Percentiles rank a stretch among this genome's conserved stretches.
Evolutionary conservation across 176 grass and related monocot genomes (phyloP).

Genomic region (Musa schizocarpa): DNA sequence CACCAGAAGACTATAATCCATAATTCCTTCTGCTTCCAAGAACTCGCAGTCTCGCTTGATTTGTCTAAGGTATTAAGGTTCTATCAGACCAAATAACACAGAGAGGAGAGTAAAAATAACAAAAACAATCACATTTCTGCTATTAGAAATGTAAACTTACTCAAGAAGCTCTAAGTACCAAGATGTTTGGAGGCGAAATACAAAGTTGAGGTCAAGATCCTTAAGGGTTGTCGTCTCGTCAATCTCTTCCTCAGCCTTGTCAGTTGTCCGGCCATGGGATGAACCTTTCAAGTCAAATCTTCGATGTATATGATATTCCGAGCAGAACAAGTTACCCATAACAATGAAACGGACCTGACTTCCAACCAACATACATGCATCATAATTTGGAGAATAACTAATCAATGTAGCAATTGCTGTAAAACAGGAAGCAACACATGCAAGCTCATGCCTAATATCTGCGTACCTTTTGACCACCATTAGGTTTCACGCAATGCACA

Average conservation of each 20-base stretch:
- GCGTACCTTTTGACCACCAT: slow-evolving; percentile 48
- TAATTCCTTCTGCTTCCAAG: slow-evolving; percentile 72
- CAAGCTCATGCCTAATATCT: not conserved
- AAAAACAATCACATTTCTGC: not conserved
- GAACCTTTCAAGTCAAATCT: slow-evolving; percentile 97
- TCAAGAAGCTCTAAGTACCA: slow-evolving; percentile 65
- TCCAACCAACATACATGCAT: not conserved
- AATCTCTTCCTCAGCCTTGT: slow-evolving; percentile 84
- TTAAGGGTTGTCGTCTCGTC: slow-evolving; percentile 97
- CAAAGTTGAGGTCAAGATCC: slow-evolving; percentile 91
- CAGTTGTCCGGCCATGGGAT: slow-evolving; percentile 75
- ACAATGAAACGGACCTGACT: slow-evolving; percentile 80
- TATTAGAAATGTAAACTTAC: slow-evolving; percentile 46
- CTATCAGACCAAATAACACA: slow-evolving; percentile 2
- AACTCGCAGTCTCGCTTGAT: slow-evolving; percentile 73
- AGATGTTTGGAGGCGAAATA: slow-evolving; percentile 64
- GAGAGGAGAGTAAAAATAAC: not conserved
- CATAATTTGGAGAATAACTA: not conserved
- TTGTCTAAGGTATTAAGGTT: slow-evolving; percentile 41
- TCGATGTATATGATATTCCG: slow-evolving; percentile 78
- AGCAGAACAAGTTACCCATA: slow-evolving; percentile 96
- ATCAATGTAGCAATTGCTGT: not conserved
- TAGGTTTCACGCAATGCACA: slow-evolving; percentile 65
- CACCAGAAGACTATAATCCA: slow-evolving; percentile 95
- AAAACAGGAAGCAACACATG: not conserved